A percentile compares a stretch with the other conserved stretches of the same genome.
Conservation (phyloP, 1,284 basidiomycete species). For the Coniophora puteana region DNA sequence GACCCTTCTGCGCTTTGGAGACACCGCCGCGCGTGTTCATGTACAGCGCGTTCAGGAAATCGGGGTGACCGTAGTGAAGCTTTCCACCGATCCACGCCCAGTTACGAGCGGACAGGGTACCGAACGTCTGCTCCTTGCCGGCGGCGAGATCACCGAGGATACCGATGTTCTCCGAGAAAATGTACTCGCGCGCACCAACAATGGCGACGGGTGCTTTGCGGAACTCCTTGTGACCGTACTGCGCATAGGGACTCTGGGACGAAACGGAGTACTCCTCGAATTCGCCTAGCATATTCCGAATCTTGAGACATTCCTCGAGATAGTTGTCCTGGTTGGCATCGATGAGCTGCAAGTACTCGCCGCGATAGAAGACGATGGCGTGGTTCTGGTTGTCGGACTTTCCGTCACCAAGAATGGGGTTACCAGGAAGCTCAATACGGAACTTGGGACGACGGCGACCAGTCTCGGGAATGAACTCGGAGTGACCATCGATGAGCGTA, state of each 20-base stretch:
- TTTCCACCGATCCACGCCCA: constrained; percentile 98
- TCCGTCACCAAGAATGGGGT: constrained; percentile 98
- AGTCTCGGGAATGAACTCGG: constrained; percentile 88
- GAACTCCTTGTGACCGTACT: constrained; percentile 86
- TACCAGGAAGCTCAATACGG: constrained; percentile 96
- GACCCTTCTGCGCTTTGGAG: constrained; percentile 97
- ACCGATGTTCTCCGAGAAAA: constrained; percentile 99
- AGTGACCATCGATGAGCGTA: constrained; percentile 95
- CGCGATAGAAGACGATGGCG: constrained; percentile 98
- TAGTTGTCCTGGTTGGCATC: constrained; percentile 99
- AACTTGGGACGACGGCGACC: constrained; percentile 95
- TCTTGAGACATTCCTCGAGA: constrained; percentile 99
- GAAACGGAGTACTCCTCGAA: constrained; percentile 94
- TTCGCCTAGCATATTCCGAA: constrained; percentile 96
- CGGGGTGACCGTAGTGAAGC: constrained; percentile 97
- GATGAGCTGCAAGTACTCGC: constrained; percentile 98
- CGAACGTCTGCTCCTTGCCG: constrained; percentile 99
- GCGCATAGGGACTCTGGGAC: constrained; percentile 87
- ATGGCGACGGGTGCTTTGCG: constrained; percentile 91
- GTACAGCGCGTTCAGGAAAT: constrained; percentile 97
- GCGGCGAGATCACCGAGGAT: constrained; percentile 98
- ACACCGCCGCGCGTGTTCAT: constrained; percentile 99
- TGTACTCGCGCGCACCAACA: constrained; percentile 98
- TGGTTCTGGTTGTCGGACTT: constrained; percentile 99
- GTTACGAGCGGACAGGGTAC: constrained; percentile 92